These are phyloP conservation scores for Saccharomyces eubayanus DNA, from an alignment of 805 yeast species.

Conservation along the genomic window DNA sequence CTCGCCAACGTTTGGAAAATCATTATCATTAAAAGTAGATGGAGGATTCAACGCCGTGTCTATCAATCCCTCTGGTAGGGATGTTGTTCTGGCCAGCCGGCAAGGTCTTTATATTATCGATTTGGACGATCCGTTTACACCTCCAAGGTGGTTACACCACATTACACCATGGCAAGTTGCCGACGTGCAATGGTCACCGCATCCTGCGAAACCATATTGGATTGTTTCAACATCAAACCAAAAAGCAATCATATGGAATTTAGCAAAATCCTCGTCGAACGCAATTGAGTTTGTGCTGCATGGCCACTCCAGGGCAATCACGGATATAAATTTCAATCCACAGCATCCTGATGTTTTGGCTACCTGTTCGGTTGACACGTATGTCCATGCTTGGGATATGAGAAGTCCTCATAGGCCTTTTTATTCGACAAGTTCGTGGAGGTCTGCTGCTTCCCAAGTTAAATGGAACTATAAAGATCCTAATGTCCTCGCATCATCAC, in stretches of 20 bases:
- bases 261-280: slow-evolving; percentile 54
- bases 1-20: slow-evolving; percentile 66
- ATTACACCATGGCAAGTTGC: slow-evolving; percentile 97
- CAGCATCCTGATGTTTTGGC: slow-evolving; percentile 79
- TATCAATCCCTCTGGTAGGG: slow-evolving; percentile 81
- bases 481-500: slow-evolving; percentile 75
- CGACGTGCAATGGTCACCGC: slow-evolving; percentile 98
- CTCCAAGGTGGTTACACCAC: slow-evolving; percentile 91
- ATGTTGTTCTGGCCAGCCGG: slow-evolving; percentile 78
- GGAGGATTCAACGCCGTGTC: slow-evolving; percentile 90
- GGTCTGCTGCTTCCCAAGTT: slow-evolving; percentile 90
- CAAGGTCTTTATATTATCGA: slow-evolving; percentile 86
- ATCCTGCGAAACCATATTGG: slow-evolving; percentile 76
- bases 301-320: slow-evolving; percentile 85
- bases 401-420: slow-evolving; percentile 70
- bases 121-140: slow-evolving; percentile 87
- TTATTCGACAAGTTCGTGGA: slow-evolving; percentile 83
- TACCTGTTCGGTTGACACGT: slow-evolving; percentile 88
- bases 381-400: slow-evolving; percentile 84
- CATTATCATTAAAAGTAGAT: slow-evolving; percentile 78
- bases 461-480: slow-evolving; percentile 82
- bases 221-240: slow-evolving; percentile 91
- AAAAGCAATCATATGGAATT: slow-evolving; percentile 90
- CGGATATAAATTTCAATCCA: slow-evolving; percentile 91
- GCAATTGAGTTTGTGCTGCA: slow-evolving; percentile 86